phyloP scores from a whole-genome alignment of 2,329 filamentous ascomycete genomes.

The Ascochyta koolunga region DNA sequence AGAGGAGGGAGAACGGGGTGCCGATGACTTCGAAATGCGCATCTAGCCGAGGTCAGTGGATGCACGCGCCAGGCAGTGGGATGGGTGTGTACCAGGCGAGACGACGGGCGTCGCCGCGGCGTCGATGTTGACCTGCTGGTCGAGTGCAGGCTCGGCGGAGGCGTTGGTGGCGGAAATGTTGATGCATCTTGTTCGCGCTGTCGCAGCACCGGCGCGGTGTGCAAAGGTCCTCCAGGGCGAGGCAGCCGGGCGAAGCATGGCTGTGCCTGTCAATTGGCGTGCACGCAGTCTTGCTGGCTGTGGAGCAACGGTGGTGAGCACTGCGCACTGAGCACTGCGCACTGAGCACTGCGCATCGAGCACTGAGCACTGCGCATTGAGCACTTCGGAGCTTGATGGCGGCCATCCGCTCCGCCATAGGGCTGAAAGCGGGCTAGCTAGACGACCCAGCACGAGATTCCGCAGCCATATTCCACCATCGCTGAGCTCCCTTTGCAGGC shows the following conservation, averaged over 20 bases:
- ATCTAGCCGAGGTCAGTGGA: slow-evolving; percentile 62
- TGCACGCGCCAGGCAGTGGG: background rate
- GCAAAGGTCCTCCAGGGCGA: slow-evolving; percentile 33
- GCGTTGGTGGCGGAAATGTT: slow-evolving; percentile 55
- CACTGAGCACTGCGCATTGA: too few relatives aligned
- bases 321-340: too few relatives aligned
- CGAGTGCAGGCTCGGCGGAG: slow-evolving; percentile 49
- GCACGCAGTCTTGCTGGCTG: slow-evolving; percentile 13
- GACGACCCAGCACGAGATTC: slow-evolving; percentile 8
- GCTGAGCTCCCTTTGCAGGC: slow-evolving; percentile 2
- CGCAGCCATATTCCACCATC: slow-evolving; percentile 20
- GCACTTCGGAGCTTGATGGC: slow-evolving; percentile 14
- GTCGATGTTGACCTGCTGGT: slow-evolving; percentile 34
- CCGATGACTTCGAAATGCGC: slow-evolving; percentile 94
- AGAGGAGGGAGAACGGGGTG: slow-evolving; percentile 89
- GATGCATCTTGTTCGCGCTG: slow-evolving; percentile 46
- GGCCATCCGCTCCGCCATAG: slow-evolving; percentile 9
- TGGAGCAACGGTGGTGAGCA: slow-evolving; percentile 1
- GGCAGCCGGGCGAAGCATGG: slow-evolving; percentile 41
- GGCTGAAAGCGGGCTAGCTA: slow-evolving; percentile 16
- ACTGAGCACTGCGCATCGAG: too few relatives aligned
- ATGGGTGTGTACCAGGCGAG: slow-evolving; percentile 33
- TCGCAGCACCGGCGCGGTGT: slow-evolving; percentile 25
- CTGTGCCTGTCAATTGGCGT: slow-evolving; percentile 35
- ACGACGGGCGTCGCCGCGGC: slow-evolving; percentile 28